Evolutionary conservation across 768 basidiomycete genomes (phyloP).

Genomic region (Russula emetica): DNA sequence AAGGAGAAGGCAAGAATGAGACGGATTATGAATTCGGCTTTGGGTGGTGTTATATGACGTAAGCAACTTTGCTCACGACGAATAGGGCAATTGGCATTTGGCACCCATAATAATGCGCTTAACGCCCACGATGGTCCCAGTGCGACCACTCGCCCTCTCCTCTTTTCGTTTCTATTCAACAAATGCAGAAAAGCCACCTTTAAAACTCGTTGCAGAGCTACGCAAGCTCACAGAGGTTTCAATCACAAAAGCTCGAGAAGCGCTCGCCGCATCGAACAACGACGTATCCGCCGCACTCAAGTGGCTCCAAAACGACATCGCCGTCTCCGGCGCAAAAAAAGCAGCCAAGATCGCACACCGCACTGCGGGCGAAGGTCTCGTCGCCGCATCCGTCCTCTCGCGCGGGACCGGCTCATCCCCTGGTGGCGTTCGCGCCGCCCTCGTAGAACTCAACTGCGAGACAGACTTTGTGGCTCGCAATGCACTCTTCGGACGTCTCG

Average conservation of each 20-base stretch:
- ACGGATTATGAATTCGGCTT: no score
- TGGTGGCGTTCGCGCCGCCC: constrained; percentile 65
- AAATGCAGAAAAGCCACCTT: constrained; percentile 49
- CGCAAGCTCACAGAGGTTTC: constrained; percentile 79
- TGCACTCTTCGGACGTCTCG: constrained; percentile 71
- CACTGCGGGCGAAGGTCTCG: constrained; percentile 69
- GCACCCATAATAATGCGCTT: no score
- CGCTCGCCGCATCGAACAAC: constrained; percentile 69
- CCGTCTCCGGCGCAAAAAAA: constrained; percentile 66
- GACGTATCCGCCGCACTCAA: constrained; percentile 67
- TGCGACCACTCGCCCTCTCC: not conserved
- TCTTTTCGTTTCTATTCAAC: constrained; percentile 50
- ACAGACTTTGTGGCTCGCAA: constrained; percentile 94
- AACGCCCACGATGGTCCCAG: constrained; percentile 14
- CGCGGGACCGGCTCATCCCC: constrained; percentile 44
- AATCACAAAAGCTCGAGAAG: constrained; percentile 83
- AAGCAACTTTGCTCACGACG: not conserved
- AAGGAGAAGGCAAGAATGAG: no score
- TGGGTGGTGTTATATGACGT: no score
- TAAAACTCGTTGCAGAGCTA: constrained; percentile 80
- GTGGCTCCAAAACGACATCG: constrained; percentile 78
- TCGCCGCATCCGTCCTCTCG: constrained; percentile 72
- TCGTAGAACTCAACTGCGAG: constrained; percentile 94
- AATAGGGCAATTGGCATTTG: not conserved
- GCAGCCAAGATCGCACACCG: constrained; percentile 81